Evolutionary conservation across 768 basidiomycete species (phyloP), one percentile per base, ranked within the genome.

Genomic region (Xerocomellus dryophilus): DNA sequence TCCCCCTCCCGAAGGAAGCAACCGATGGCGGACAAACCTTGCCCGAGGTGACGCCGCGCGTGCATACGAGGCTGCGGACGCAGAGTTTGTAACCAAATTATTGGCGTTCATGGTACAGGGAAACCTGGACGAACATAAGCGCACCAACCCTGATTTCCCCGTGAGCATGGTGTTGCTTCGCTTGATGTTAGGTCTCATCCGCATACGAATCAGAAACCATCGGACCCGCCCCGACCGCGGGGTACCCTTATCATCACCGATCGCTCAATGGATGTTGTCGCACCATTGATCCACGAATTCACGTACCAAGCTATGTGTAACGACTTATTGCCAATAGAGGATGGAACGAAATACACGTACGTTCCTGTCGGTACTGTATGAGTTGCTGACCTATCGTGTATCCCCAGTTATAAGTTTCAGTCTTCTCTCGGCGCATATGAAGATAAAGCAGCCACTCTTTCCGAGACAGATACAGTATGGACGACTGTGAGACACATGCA

Each of bases 301-400:
- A 98, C 96, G 20, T 99, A 98, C 70, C 97, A 98, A 71, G 96
- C 97, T 0, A 99, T 99, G 97, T 89, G 88, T 45, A 93, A 94
- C 62, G 97, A 99, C 70, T 72, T 99, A 18, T 78, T 99, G 6
- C 87, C 86, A 17, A 90, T 99, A 47, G 82, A 93, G 51, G 84
- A 92, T 56, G 96, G 95, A 23, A 79, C 78, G 9, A 86, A 81
- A 71, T 98, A 98, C 71, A 84, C 82, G 93, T 96, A 60, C 51
- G 92, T 77, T 17, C 6, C 53, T n/a, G 21, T 51, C 70, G 23
- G 5, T 34, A 7, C 8, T 45, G 66, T 56, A 11, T 46, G 46
- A 27, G 17, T 56, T 42, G 23, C 34, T 34, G n/a, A 55, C 39
- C 7, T 32, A 50, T 42, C 32, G 14, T 40, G 15, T 32, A 23